These are phyloP conservation scores for Grammothele lineata DNA, from an alignment of 768 basidiomycete genomes.

Conservation along the genomic window DNA sequence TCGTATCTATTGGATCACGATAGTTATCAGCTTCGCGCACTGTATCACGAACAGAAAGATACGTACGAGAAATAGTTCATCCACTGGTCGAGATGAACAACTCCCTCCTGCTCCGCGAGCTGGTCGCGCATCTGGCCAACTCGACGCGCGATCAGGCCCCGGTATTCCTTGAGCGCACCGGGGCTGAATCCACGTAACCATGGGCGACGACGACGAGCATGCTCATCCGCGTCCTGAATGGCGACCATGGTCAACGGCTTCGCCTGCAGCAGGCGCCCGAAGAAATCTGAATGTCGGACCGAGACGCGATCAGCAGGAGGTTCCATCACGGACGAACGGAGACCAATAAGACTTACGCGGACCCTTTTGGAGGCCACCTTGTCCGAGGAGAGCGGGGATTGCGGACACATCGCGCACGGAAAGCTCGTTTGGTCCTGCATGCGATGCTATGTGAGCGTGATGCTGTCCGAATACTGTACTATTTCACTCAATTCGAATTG, in stretches of 20 bases:
- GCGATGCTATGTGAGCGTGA: too few relatives aligned
- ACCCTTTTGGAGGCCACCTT: slow-evolving; percentile 38
- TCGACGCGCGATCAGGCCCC: slow-evolving; percentile 33
- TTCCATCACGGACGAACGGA: neutral
- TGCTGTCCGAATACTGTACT: too few relatives aligned
- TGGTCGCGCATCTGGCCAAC: slow-evolving; percentile 38
- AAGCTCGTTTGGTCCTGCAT: slow-evolving; percentile 43
- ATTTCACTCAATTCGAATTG: too few relatives aligned
- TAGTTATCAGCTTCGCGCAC: neutral
- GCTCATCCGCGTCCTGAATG: slow-evolving; percentile 27
- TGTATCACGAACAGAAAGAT: neutral
- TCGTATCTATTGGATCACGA: slow-evolving; percentile 30
- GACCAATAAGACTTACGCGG: slow-evolving; percentile 32
- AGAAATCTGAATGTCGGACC: slow-evolving; percentile 22
- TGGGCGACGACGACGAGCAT: slow-evolving; percentile 39
- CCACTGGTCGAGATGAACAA: slow-evolving; percentile 33
- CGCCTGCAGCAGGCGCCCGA: slow-evolving; percentile 2
- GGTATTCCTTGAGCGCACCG: slow-evolving; percentile 42
- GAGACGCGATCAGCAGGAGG: slow-evolving; percentile 24
- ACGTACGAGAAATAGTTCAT: slow-evolving; percentile 37
- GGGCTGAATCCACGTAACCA: slow-evolving; percentile 48
- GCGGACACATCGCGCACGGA: slow-evolving; percentile 32
- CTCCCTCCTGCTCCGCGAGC: slow-evolving; percentile 23
- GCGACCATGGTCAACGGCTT: slow-evolving; percentile 25
- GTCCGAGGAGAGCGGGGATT: slow-evolving; percentile 27